phyloP scores from a whole-genome alignment of 176 grass and related monocot genomes.

The Canna indica region DNA sequence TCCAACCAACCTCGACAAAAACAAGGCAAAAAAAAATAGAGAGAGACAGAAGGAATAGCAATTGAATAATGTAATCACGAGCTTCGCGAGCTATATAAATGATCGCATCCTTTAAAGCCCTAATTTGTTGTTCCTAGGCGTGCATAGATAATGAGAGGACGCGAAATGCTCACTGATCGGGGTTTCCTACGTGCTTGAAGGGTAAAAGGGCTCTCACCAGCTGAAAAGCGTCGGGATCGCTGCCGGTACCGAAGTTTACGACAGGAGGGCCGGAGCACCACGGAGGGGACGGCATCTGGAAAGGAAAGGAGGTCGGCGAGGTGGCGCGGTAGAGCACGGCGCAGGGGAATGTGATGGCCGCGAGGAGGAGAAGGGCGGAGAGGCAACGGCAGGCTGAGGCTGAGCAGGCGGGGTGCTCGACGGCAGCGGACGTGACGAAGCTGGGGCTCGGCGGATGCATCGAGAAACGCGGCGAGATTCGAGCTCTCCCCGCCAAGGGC shows the following conservation, averaged over 20 bases:
- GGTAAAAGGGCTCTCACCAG: background rate
- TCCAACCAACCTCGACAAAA: too few relatives aligned
- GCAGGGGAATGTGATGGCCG: background rate
- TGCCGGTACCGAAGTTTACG: background rate
- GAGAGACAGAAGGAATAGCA: background rate
- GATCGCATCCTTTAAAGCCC: background rate
- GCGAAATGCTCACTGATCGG: background rate
- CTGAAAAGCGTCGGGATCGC: background rate
- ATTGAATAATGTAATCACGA: background rate
- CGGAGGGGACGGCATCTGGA: background rate
- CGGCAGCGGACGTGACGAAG: too few relatives aligned
- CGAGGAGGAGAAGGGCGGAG: background rate
- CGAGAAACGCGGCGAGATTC: background rate
- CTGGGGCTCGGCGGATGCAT: background rate
- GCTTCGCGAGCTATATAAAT: background rate
- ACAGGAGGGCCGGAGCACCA: background rate
- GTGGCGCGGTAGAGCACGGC: background rate
- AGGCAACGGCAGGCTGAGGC: background rate
- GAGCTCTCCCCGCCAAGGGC: background rate
- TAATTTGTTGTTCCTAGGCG: background rate
- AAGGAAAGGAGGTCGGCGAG: background rate
- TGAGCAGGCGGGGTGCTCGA: background rate
- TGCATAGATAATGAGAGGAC: background rate
- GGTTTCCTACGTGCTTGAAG: background rate
- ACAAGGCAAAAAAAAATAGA: background rate